Evolutionary conservation across 2,329 filamentous ascomycete genomes (phyloP), one percentile per base, ranked within the genome.

Genomic region (Fusarium sp.): DNA sequence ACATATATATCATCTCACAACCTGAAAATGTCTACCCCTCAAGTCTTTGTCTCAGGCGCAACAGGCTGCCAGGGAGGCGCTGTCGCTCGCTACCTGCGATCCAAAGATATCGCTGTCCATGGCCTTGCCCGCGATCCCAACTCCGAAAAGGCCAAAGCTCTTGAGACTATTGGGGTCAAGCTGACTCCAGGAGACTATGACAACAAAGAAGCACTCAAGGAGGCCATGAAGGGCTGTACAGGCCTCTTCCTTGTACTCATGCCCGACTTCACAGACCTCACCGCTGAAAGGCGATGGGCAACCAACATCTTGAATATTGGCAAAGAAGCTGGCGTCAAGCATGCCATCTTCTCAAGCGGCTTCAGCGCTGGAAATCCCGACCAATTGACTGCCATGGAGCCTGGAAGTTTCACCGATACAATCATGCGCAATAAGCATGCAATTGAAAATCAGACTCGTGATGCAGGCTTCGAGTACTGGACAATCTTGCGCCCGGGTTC

Each of bases 401-500:
- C 77, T 0, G 65, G 77, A 8, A 65, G 75, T 35, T 52, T 81
- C 18, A 58, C 79, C 0, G 80, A 76, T 10, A 76, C 66, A 11
- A 55, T 82, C 4, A 64, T 84, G 7, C 64, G 78, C 11, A 78
- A 78, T 25, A 89, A 89, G 72, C 73, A 78, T 25, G 73, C 75
- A 3, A 80, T 86, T 27, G 86, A 88, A 67, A 65, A 79, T 2
- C 77, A 78, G 25, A 75, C 86, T 7, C 77, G 80, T 25, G 59
- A 71, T 13, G 74, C 78, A 3, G 81, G 81, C 4, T 83, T 86
- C 64, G 68, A 81, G 18, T 68, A 75, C 12, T 88, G 84, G 82
- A 87, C 86, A 0, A 81, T 88, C 27, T 74, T 89, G 4, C 84
- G 85, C 4, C 85, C 85, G 1, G 84, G 83, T 3, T 83, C 81